Conservation (phyloP, 768 basidiomycete genomes). For the Suillus fuscotomentosus region DNA sequence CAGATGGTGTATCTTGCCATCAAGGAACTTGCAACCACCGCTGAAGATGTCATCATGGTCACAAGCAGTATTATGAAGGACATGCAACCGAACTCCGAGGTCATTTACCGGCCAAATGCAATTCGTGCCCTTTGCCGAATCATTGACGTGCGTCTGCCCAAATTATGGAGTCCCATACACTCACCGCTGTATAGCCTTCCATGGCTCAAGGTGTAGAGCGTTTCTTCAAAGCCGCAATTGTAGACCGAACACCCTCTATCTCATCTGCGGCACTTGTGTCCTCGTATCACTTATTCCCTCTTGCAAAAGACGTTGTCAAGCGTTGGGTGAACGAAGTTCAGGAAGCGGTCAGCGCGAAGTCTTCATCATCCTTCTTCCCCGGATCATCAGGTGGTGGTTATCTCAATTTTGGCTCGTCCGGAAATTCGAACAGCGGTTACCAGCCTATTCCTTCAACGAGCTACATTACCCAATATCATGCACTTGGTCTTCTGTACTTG, state of each 20-base stretch:
- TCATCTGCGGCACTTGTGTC: conserved; percentile 96
- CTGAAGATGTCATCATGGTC: conserved; percentile 99
- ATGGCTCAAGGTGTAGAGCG: conserved; percentile 98
- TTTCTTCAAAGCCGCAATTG: conserved; percentile 99
- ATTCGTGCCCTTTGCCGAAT: conserved; percentile 95
- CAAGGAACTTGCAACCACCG: conserved; percentile 93
- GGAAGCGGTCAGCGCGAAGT: conserved; percentile 91
- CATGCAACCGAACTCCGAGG: conserved; percentile 98
- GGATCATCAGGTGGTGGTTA: conserved; percentile 52
- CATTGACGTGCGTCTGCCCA: conserved; percentile 74
- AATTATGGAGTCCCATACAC: conserved; percentile 41
- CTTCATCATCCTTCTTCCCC: conserved; percentile 67
- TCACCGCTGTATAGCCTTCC: conserved; percentile 63
- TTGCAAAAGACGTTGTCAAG: conserved; percentile 93
- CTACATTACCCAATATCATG: conserved; percentile 96
- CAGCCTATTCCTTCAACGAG: conserved; percentile 87
- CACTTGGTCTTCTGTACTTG: conserved; percentile 87
- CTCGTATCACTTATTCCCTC: conserved; percentile 93
- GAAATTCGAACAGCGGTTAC: conserved; percentile 55
- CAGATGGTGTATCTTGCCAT: conserved; percentile 99
- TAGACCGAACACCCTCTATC: conserved; percentile 93
- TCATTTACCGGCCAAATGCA: conserved; percentile 96
- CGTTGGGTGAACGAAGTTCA: conserved; percentile 99
- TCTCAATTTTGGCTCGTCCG: conserved; percentile 65
- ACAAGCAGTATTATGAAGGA: conserved; percentile 99